Conservation (phyloP, 345 rosid genomes). For the Fremontodendron californicum region DNA sequence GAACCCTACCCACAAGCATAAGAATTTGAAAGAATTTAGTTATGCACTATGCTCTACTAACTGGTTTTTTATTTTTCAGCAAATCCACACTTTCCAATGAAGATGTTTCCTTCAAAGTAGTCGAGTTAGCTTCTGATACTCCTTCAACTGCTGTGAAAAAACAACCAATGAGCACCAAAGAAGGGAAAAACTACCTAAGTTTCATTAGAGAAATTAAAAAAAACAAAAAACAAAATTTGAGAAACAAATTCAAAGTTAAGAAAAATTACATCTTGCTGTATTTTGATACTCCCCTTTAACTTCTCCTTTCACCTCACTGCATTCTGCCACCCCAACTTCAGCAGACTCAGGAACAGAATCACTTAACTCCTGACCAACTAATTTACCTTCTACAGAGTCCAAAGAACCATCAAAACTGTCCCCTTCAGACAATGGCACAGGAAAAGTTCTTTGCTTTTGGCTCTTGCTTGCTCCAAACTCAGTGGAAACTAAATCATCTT, state of each 20-base stretch:
- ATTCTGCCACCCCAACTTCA: constrained; percentile 19
- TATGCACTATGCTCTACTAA: constrained; percentile 27
- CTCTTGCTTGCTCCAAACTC: constrained; percentile 27
- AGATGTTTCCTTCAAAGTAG: constrained; percentile 35
- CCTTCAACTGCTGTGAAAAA: constrained; percentile 44
- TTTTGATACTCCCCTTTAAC: constrained; percentile 36
- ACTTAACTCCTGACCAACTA: constrained; percentile 9
- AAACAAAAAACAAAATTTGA: not conserved
- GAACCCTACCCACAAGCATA: not conserved
- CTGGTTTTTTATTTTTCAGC: constrained; percentile 55
- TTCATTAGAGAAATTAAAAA: not conserved
- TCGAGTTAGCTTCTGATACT: constrained; percentile 30
- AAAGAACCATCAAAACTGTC: constrained; percentile 41
- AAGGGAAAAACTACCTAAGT: not conserved
- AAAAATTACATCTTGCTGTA: constrained; percentile 38
- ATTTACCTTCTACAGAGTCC: constrained; percentile 30
- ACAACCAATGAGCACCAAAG: not conserved
- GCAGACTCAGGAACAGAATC: constrained; percentile 20
- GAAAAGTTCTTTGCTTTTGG: constrained; percentile 52
- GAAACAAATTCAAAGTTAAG: constrained; percentile 17
- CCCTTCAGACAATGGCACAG: constrained; percentile 57
- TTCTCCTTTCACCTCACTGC: constrained; percentile 32
- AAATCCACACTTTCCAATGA: constrained; percentile 40
- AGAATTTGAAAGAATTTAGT: not conserved
- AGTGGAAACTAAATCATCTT: constrained; percentile 19